A percentile compares a stretch with the other conserved stretches of the same genome.
Conservation (phyloP, 495 filamentous ascomycete species). For the Xylaria scruposa region DNA sequence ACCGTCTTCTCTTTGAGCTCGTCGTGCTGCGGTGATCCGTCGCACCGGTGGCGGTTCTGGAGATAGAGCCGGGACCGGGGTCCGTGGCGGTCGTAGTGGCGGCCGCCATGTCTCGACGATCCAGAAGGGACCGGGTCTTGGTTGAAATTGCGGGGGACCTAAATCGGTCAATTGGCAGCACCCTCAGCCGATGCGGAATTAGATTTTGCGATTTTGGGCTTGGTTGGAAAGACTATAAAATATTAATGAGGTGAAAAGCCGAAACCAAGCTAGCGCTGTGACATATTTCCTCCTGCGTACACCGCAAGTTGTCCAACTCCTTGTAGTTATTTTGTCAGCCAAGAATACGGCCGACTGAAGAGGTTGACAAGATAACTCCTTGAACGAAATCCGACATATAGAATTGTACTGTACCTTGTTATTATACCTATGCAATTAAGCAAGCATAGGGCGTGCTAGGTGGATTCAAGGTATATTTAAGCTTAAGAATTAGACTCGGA, state of each 20-base stretch:
- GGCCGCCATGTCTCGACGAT: constrained; percentile 17
- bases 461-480: not conserved
- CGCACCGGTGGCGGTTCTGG: constrained; percentile 7
- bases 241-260: not conserved
- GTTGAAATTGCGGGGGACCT: not conserved
- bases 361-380: not conserved
- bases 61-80: constrained; percentile 8
- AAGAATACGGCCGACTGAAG: not conserved
- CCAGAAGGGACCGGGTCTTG: too few relatives aligned
- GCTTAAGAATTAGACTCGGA: not conserved
- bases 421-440: not conserved
- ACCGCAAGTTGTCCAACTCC: not conserved
- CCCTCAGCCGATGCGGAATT: not conserved
- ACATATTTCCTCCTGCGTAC: not conserved
- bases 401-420: not conserved
- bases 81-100: not conserved
- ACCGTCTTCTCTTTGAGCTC: not conserved
- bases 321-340: not conserved
- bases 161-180: not conserved
- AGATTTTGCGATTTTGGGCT: not conserved
- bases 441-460: not conserved
- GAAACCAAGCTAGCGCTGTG: not conserved
- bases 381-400: not conserved
- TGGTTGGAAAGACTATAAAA: not conserved
- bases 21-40: constrained; percentile 12